phyloP scores from a whole-genome alignment of 148 eudicot genomes.

The Tetragonia tetragonoides region DNA sequence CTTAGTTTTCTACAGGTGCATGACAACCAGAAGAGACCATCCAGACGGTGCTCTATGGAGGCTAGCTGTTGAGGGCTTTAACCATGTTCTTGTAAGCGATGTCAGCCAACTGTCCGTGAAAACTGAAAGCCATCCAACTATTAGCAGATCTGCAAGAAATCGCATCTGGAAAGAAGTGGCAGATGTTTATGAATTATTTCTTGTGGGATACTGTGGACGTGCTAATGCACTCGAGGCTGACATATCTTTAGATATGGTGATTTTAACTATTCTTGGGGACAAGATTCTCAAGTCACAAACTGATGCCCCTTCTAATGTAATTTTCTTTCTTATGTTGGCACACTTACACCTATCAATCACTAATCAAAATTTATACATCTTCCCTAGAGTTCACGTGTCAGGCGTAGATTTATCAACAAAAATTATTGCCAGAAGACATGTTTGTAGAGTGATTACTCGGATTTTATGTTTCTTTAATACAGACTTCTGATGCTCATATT shows the following conservation, averaged over 20 bases:
- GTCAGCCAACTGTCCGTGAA: conserved; percentile 36
- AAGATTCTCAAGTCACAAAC: conserved; percentile 70
- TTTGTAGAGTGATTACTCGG: background rate
- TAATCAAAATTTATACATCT: background rate
- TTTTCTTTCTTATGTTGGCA: conserved; percentile 23
- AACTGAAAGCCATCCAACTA: conserved; percentile 34
- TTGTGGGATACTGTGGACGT: conserved; percentile 96
- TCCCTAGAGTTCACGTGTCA: background rate
- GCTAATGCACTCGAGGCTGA: conserved; percentile 74
- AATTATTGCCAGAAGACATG: background rate
- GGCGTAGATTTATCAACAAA: conserved; percentile 10
- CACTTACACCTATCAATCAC: background rate
- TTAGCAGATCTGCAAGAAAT: conserved; percentile 51
- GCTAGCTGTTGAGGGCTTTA: conserved; percentile 87
- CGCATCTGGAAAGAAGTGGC: conserved; percentile 99
- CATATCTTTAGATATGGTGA: conserved; percentile 79
- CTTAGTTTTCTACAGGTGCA: conserved; percentile 52
- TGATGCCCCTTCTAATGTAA: conserved; percentile 78
- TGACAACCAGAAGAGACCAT: conserved; percentile 93
- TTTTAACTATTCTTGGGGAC: conserved; percentile 72
- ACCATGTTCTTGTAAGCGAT: conserved; percentile 63
- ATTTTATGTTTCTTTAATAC: background rate
- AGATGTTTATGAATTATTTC: conserved; percentile 86
- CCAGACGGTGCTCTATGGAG: conserved; percentile 94
- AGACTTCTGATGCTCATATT: conserved; percentile 6